Evolutionary conservation across 345 rosid genomes (phyloP), one percentile per base, ranked within the genome.

Genomic region (Eucalyptus viminalis): DNA sequence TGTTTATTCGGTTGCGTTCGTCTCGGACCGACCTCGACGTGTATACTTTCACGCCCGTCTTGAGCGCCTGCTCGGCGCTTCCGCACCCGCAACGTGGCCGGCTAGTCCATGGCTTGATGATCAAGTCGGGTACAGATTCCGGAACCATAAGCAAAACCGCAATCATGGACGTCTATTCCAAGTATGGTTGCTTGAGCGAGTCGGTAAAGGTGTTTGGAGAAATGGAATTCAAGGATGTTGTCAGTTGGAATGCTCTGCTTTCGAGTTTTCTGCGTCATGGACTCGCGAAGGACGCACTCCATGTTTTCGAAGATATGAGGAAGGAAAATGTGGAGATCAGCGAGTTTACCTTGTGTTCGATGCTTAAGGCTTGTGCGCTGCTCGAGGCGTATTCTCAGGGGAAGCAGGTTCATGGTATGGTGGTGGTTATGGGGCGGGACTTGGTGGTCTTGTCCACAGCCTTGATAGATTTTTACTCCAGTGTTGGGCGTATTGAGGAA

Each of bases 231-330:
- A 93, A 91, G 91, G 97, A 97, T 91, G 95, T 93, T 29, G 97
- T 95, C 49, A 89, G 93, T 49, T 96, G 97, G 96, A 97, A 97
- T 88, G 95, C 97, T 88, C 90, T 97, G 94, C 92, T 95, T 88
- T 95, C 97, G 9, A 92, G 96, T 90, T 96, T 92, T 87, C 91
- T 94, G 65, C 89, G 93, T 87, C 93, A 94, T 7, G 94, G 95
- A 25, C 92, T 93, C 15, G 93, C 91, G 21, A 91, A 92, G 88
- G 94, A 94, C 67, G 97, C 98, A 9, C 89, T 96, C 72, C 91
- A 89, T 58, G 91, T 92, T 91, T 96, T 97, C 25, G 88, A 89
- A 72, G 92, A 89, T 44, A 97, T 95, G 97, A 94, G 89, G 91
- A 92, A 86, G 88, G 95, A 92, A 86, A 87, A 89, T 58, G 90